Evolutionary conservation across 1,284 basidiomycete genomes (phyloP).

Genomic region (Rhodotorula sp.): DNA sequence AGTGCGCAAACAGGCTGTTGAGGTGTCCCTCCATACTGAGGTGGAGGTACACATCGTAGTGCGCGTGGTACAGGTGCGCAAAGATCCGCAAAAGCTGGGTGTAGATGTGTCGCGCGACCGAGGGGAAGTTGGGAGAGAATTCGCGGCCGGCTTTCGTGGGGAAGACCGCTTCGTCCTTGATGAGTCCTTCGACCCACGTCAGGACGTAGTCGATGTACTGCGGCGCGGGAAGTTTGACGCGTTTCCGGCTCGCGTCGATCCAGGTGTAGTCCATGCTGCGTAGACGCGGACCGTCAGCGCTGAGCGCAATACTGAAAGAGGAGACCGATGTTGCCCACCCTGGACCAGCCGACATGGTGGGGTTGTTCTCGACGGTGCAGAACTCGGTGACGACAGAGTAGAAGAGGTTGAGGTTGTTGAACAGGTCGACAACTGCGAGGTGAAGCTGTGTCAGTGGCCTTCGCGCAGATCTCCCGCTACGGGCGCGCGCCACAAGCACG

Average conservation of each 20-base stretch:
- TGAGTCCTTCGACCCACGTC: conserved; percentile 93
- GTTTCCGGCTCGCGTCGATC: conserved; percentile 93
- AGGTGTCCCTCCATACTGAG: conserved; percentile 94
- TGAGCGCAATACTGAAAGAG: background rate
- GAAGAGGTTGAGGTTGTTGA: conserved; percentile 95
- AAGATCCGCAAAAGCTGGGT: conserved; percentile 95
- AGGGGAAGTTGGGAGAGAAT: conserved; percentile 83
- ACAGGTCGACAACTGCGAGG: conserved; percentile 52
- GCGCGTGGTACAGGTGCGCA: conserved; percentile 95
- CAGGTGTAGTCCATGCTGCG: conserved; percentile 92
- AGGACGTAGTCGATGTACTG: conserved; percentile 99
- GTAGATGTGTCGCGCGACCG: conserved; percentile 93
- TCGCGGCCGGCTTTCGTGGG: conserved; percentile 94
- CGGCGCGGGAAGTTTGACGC: conserved; percentile 87
- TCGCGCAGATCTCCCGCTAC: too few species aligned
- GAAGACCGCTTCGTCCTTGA: conserved; percentile 89
- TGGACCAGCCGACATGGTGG: conserved; percentile 88
- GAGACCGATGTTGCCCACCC: conserved; percentile 50
- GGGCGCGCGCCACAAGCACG: too few species aligned
- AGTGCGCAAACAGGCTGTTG: conserved; percentile 97
- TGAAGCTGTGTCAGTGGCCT: too few species aligned
- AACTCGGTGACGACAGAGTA: conserved; percentile 94
- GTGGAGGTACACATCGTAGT: conserved; percentile 86
- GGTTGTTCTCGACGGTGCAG: conserved; percentile 84
- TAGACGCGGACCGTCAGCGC: background rate